Percentiles rank a stretch among this genome's conserved stretches.
These are phyloP conservation scores for Porcisia hertigi DNA, from an alignment of 208 protist genomes.

Conservation along the genomic window DNA sequence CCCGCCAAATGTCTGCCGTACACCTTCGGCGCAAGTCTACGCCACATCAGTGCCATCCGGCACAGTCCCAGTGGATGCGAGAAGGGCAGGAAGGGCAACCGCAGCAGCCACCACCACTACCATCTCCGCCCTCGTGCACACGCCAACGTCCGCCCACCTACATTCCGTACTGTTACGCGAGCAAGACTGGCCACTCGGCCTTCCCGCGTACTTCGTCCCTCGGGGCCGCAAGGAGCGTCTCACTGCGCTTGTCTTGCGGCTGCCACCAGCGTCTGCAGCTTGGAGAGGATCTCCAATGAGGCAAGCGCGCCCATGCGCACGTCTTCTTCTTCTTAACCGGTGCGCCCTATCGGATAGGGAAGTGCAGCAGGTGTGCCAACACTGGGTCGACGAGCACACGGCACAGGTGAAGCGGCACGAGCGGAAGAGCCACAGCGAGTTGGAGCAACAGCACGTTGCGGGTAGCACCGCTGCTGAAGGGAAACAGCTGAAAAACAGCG, in stretches of 20 bases:
- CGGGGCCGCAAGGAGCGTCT: conserved; percentile 21
- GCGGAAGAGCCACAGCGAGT: background rate
- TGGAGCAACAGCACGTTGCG: background rate
- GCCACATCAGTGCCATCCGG: background rate
- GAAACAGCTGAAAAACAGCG: background rate
- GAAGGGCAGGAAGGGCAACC: background rate
- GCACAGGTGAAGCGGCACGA: conserved; percentile 14
- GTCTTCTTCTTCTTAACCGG: conserved; percentile 19
- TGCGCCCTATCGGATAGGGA: conserved; percentile 5
- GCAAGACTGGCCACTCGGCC: conserved; percentile 18
- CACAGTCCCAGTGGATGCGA: background rate
- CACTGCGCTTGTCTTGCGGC: conserved; percentile 20
- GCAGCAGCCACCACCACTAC: conserved; percentile 1
- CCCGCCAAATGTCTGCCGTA: too few species aligned
- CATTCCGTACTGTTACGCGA: conserved; percentile 23
- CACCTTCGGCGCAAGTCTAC: conserved; percentile 4
- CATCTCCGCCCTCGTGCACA: conserved; percentile 23
- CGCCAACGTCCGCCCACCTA: conserved; percentile 24
- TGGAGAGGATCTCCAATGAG: background rate
- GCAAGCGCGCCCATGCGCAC: conserved; percentile 1
- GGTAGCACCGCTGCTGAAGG: background rate
- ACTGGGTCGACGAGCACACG: conserved; percentile 21
- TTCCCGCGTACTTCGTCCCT: conserved; percentile 29
- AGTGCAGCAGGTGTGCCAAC: conserved; percentile 13
- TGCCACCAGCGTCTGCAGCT: background rate